Evolutionary conservation across 2,329 filamentous ascomycete genomes (phyloP).

Genomic region (Bipolaris sorokiniana): DNA sequence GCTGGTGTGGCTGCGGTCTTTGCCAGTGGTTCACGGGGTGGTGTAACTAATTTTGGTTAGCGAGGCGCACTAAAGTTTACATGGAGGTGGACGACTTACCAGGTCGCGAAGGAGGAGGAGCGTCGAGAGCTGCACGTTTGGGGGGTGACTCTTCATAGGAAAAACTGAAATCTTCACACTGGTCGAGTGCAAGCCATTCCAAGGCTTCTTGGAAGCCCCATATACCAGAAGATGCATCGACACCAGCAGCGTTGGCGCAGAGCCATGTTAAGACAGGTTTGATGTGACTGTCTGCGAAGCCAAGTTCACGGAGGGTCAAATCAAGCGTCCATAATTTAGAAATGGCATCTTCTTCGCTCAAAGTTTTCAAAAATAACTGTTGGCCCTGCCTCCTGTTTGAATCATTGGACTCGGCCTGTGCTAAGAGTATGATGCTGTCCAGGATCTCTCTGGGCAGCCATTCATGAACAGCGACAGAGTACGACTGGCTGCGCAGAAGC

Average conservation of each 20-base stretch:
- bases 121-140: constrained; percentile 23
- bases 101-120: constrained; percentile 35
- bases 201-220: constrained; percentile 89
- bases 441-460: constrained; percentile 84
- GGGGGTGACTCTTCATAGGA: constrained; percentile 63
- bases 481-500: constrained; percentile 78
- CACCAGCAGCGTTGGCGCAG: constrained; percentile 42
- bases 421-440: constrained; percentile 76
- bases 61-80: not conserved
- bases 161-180: constrained; percentile 70
- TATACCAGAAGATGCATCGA: constrained; percentile 65
- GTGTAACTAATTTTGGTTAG: constrained; percentile 14
- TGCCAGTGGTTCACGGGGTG: constrained; percentile 5
- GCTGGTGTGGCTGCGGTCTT: not conserved
- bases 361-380: constrained; percentile 49
- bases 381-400: constrained; percentile 55
- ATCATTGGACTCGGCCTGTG: constrained; percentile 66
- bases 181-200: constrained; percentile 87
- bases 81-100: constrained; percentile 24
- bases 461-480: constrained; percentile 71
- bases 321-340: constrained; percentile 85
- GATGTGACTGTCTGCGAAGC: constrained; percentile 61
- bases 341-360: constrained; percentile 77
- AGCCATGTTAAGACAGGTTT: constrained; percentile 44
- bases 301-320: constrained; percentile 70